These are phyloP conservation scores for Diaporthe citri DNA, from an alignment of 2,329 filamentous ascomycete genomes.

Conservation along the genomic window DNA sequence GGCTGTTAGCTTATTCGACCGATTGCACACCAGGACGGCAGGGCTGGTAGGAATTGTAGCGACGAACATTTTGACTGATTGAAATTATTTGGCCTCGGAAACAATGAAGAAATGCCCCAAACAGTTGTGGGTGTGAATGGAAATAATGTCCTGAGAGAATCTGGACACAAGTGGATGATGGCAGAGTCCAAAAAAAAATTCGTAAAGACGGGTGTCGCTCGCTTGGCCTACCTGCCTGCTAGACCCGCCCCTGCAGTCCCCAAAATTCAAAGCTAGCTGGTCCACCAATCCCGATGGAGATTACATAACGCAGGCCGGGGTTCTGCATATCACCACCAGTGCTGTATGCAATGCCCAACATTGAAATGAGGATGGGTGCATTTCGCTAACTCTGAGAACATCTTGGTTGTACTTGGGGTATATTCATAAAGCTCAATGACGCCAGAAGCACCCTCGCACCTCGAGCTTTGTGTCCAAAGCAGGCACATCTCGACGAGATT, in stretches of 20 bases:
- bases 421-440: slow-evolving; percentile 38
- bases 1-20: slow-evolving; percentile 24
- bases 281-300: not conserved
- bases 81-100: not conserved
- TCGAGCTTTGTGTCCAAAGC: slow-evolving; percentile 30
- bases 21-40: not conserved
- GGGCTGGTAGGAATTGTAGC: not conserved
- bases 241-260: slow-evolving; percentile 2
- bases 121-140: not conserved
- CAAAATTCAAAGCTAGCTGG: no score
- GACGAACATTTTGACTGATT: slow-evolving; percentile 36
- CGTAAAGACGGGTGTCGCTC: not conserved
- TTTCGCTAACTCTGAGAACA: slow-evolving; percentile 9
- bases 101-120: not conserved
- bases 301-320: not conserved
- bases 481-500: slow-evolving; percentile 9
- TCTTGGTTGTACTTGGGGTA: slow-evolving; percentile 35
- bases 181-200: slow-evolving; percentile 16
- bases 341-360: not conserved
- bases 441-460: slow-evolving; percentile 22
- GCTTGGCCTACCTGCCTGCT: not conserved
- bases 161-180: not conserved
- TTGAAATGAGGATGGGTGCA: not conserved
- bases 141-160: not conserved
- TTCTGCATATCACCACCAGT: not conserved